Evolutionary conservation across 768 basidiomycete species (phyloP).

Genomic region (Pisolithus albus): DNA sequence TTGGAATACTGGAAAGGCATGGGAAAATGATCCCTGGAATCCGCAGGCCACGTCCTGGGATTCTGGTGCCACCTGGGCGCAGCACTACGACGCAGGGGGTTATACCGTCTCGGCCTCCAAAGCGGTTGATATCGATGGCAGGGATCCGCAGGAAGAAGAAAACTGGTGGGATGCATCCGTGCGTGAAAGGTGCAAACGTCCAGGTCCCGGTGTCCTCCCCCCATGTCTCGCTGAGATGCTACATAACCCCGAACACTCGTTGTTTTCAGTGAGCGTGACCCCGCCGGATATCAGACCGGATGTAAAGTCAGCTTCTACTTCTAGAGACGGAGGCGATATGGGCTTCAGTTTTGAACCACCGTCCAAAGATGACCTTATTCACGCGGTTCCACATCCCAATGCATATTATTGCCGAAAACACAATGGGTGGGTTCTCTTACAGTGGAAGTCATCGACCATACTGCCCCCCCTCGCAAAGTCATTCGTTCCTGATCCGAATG

Average conservation of each 20-base stretch:
- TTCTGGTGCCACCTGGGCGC: conserved; percentile 15
- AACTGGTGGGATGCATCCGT: conserved; percentile 61
- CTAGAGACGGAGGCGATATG: conserved; percentile 14
- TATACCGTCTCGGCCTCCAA: conserved; percentile 18
- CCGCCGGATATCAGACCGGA: conserved; percentile 26
- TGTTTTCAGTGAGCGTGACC: conserved; percentile 52
- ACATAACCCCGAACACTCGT: conserved; percentile 65
- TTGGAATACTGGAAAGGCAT: conserved; percentile 13
- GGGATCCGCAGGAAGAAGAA: conserved; percentile 52
- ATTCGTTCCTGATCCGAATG: conserved; percentile 36
- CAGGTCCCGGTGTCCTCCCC: conserved; percentile 66
- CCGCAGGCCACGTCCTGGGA: conserved; percentile 22
- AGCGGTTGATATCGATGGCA: conserved; percentile 49
- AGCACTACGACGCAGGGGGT: conserved; percentile 7
- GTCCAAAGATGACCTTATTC: conserved; percentile 57
- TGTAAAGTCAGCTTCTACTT: conserved; percentile 8
- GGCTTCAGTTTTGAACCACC: conserved; percentile 31
- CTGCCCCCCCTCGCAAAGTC: conserved; percentile 55
- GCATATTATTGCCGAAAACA: conserved; percentile 80
- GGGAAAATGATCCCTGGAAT: conserved; percentile 18
- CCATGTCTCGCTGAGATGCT: conserved; percentile 60
- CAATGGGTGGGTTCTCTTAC: conserved; percentile 75
- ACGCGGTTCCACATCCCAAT: conserved; percentile 71
- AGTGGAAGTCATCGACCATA: conserved; percentile 58
- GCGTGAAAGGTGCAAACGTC: conserved; percentile 42